These are phyloP conservation scores for Diaporthe helianthi DNA, from an alignment of 2,329 filamentous ascomycete genomes.

Conservation along the genomic window DNA sequence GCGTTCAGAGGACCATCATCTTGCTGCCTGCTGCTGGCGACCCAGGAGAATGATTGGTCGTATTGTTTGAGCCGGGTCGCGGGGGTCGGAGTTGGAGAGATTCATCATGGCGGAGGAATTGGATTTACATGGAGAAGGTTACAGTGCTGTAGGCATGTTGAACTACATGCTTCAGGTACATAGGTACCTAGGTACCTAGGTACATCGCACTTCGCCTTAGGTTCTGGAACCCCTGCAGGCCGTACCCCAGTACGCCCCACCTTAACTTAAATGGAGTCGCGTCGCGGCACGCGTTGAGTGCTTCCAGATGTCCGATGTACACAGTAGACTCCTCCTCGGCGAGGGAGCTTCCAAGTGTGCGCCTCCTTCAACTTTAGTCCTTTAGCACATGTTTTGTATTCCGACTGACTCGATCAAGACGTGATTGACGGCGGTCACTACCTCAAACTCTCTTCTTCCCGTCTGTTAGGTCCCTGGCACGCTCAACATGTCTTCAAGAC, in stretches of 20 bases:
- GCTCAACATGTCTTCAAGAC: conserved; percentile 70
- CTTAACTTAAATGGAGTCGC: conserved; percentile 24
- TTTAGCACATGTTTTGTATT: not conserved
- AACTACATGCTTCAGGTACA: not conserved
- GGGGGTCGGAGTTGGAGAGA: not conserved
- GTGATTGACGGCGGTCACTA: not conserved
- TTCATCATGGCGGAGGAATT: not conserved
- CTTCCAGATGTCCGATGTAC: no score
- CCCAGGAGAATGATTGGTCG: not conserved
- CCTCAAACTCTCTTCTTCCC: not conserved
- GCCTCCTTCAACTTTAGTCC: not conserved
- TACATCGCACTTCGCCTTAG: not conserved
- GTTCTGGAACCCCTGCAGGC: not conserved
- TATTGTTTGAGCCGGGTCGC: not conserved
- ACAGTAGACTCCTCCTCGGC: not conserved
- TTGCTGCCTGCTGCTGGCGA: not conserved
- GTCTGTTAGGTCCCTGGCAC: not conserved
- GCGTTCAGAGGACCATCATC: not conserved
- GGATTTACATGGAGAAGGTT: not conserved
- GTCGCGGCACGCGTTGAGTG: conserved; percentile 26
- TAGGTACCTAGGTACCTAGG: not conserved
- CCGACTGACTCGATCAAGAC: not conserved
- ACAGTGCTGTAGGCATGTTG: not conserved
- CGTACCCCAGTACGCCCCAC: conserved; percentile 12
- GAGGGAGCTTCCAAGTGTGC: conserved; percentile 1